These are phyloP conservation scores for Colletotrichum viniferum DNA, from an alignment of 2,329 filamentous ascomycete genomes.

Conservation along the genomic window DNA sequence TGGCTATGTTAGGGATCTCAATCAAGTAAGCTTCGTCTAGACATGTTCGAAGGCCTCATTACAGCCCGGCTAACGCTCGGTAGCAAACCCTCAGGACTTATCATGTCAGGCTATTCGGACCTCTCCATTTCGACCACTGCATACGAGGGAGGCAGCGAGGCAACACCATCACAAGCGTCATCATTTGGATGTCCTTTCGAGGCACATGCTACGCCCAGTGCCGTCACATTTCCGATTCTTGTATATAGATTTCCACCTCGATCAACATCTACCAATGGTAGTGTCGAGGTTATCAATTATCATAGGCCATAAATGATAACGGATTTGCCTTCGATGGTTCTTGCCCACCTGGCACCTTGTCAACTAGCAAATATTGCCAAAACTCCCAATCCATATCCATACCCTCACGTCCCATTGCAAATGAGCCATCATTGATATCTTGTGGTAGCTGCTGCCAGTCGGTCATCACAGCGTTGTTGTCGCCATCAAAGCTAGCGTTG, in stretches of 20 bases:
- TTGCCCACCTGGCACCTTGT: not conserved
- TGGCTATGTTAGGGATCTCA: not conserved
- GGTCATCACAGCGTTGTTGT: not conserved
- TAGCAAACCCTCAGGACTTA: not conserved
- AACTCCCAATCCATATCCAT: not conserved
- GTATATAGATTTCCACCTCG: not conserved
- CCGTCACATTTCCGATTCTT: not conserved
- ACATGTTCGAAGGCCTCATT: not conserved
- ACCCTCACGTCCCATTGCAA: not conserved
- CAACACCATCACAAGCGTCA: not conserved
- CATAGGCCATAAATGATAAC: not conserved
- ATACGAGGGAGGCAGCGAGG: not conserved
- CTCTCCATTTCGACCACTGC: not conserved
- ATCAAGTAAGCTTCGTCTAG: not conserved
- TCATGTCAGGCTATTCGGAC: not conserved
- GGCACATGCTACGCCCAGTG: not conserved
- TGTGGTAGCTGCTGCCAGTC: not conserved
- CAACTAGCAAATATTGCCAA: not conserved
- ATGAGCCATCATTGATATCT: not conserved
- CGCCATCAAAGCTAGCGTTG: not conserved
- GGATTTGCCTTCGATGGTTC: not conserved
- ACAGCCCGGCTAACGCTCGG: accelerated
- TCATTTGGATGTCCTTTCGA: not conserved
- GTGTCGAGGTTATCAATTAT: not conserved
- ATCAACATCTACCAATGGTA: not conserved